Evolutionary conservation across 2,329 filamentous ascomycete species (phyloP), one percentile per base, ranked within the genome.

Genomic region (Penicillium sp.): DNA sequence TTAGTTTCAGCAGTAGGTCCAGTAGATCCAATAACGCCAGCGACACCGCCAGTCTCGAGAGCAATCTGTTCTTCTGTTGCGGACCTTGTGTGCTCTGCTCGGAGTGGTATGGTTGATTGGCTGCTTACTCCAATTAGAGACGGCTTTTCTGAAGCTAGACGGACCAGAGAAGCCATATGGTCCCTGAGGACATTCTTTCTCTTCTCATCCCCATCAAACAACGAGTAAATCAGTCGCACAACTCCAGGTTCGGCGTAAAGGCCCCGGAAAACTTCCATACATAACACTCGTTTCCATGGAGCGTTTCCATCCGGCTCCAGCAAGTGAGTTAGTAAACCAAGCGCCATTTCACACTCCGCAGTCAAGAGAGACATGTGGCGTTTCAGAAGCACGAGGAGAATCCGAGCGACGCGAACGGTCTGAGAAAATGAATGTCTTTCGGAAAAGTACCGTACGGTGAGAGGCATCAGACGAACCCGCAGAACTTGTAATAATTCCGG

Each of bases 71-170:
- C 93, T 30, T 88, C 86, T 1, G 87, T 84, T 3, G 81, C 79
- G 43, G 86, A 85, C 53, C 82, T 82, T 45, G 80, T 82, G 37
- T 83, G 82, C 48, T 83, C 82, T 4, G 85, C 84, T 8, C 84
- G 83, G 0, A 85, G 84, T 6, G 95, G 93, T 37, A 94, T 86
- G 0, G 92, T 93, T 1, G 95, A 98, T 68, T 96, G 92, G 64
- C 91, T 89, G 4, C 93, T 89, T 3, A 98, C 85, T 0, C 95
- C 95, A 63, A 99, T 98, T 28, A 96, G 83, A 0, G 86, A 81
- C 1, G 95, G 95, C 71, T 93, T 97, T 73, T 99, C 95, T 0
- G 93, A 93, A 57, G 94, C 94, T 8, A 98, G 81, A 14, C 93
- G 87, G n/a, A 98, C 95, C 72, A 99, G 93, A 0, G 90, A 89